Conservation (phyloP, 441 rosid species). For the Brassica balearica region DNA sequence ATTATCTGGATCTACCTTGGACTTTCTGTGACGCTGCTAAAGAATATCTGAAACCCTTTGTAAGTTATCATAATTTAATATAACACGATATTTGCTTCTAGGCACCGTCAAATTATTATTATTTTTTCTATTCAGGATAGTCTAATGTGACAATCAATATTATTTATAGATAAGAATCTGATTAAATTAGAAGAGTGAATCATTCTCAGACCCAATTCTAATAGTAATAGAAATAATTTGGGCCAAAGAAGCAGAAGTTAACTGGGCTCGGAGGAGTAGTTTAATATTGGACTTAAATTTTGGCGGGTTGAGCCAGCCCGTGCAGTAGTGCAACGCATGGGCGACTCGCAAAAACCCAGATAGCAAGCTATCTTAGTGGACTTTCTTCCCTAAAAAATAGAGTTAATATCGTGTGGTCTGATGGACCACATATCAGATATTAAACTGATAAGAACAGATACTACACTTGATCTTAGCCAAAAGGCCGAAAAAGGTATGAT, state of each 20-base stretch:
- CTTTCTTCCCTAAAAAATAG: slow-evolving; percentile 30
- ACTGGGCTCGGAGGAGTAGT: not conserved
- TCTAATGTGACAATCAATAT: not conserved
- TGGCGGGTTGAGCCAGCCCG: slow-evolving; percentile 10
- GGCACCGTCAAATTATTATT: not conserved
- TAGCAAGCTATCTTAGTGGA: slow-evolving; percentile 27
- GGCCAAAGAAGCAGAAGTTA: not conserved
- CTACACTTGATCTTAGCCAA: slow-evolving; percentile 99
- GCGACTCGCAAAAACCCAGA: slow-evolving; percentile 17
- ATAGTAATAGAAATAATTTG: no score
- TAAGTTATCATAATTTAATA: not conserved
- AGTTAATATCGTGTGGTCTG: slow-evolving; percentile 48
- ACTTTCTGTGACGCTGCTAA: slow-evolving; percentile 15
- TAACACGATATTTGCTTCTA: not conserved
- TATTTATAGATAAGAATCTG: no score
- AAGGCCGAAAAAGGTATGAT: slow-evolving; percentile 76
- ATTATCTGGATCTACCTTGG: not conserved
- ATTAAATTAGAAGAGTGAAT: no score
- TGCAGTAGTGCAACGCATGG: slow-evolving; percentile 20
- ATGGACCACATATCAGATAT: slow-evolving; percentile 69
- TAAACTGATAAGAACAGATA: slow-evolving; percentile 89
- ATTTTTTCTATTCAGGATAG: not conserved
- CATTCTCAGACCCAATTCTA: no score
- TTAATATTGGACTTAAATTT: not conserved
- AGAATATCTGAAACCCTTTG: slow-evolving; percentile 11